phyloP scores from a whole-genome alignment of 1,284 basidiomycete genomes.

The Trichosporon inkin region DNA sequence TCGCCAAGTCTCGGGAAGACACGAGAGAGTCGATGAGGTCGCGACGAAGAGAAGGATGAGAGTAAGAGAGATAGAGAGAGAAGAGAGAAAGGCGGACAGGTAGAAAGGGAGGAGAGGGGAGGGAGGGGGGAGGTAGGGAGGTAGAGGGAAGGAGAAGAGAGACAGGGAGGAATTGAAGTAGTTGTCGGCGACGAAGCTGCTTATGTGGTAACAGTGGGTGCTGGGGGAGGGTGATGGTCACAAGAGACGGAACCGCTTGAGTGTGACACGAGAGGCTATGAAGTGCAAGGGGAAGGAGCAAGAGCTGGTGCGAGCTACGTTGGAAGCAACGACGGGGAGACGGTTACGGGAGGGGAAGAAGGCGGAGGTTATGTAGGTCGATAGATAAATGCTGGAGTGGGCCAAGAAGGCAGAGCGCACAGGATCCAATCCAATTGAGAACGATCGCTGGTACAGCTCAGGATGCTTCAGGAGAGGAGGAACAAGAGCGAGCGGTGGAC shows the following conservation, averaged over 20 bases:
- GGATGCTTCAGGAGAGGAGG: background rate
- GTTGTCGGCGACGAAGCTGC: background rate
- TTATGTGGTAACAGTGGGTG: background rate
- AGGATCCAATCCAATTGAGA: background rate
- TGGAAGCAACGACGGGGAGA: slow-evolving; percentile 8
- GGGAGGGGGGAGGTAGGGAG: background rate
- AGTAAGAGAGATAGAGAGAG: background rate
- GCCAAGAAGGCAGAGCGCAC: slow-evolving; percentile 3
- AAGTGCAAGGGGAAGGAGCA: background rate
- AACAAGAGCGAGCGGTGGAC: slow-evolving; percentile 2
- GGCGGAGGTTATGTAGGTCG: slow-evolving; percentile 7
- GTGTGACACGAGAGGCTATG: background rate
- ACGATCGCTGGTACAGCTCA: slow-evolving; percentile 6
- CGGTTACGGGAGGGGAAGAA: slow-evolving; percentile 5
- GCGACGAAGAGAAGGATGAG: background rate
- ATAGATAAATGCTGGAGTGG: slow-evolving; percentile 7
- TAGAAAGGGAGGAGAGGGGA: background rate
- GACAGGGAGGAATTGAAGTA: background rate
- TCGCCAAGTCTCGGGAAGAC: background rate
- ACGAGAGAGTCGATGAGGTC: background rate
- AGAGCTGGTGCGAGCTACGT: slow-evolving; percentile 5
- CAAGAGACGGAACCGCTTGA: background rate
- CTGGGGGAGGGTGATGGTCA: background rate
- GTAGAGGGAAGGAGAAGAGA: background rate
- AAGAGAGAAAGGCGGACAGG: background rate